Conservation (phyloP, 2,329 filamentous ascomycete species). For the Penicillium sp. region DNA sequence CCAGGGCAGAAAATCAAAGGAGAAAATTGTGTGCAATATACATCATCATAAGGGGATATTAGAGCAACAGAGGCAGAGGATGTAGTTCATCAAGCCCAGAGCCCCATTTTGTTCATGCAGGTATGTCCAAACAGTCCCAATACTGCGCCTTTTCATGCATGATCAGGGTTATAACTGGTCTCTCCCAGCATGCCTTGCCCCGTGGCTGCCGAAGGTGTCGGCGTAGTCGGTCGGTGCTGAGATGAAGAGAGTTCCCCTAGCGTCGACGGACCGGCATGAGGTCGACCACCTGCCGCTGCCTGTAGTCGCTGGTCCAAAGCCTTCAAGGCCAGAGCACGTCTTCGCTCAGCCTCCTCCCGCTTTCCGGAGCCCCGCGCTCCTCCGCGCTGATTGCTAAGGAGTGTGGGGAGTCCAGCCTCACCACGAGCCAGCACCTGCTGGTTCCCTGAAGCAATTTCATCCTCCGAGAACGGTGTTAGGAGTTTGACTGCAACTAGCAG, state of each 20-base stretch:
- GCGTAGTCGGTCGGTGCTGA: conserved; percentile 55
- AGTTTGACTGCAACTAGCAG: conserved; percentile 76
- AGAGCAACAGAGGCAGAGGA: not conserved
- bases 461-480: conserved; percentile 83
- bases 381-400: conserved; percentile 59
- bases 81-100: conserved; percentile 5
- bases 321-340: conserved; percentile 86
- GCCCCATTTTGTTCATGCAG: conserved; percentile 12
- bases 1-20: conserved; percentile 9
- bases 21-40: conserved; percentile 17
- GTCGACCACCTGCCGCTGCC: conserved; percentile 70
- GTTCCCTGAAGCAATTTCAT: conserved; percentile 76
- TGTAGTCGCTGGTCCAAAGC: conserved; percentile 90
- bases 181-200: conserved; percentile 67
- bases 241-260: conserved; percentile 39
- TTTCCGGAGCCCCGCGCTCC: conserved; percentile 64
- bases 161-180: conserved; percentile 72
- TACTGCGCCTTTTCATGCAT: conserved; percentile 41
- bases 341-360: conserved; percentile 87
- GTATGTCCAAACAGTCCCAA: conserved; percentile 9
- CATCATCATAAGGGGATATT: conserved; percentile 19
- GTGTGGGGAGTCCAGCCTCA: conserved; percentile 65
- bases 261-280: conserved; percentile 46
- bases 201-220: conserved; percentile 60
- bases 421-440: conserved; percentile 71